A percentile compares a stretch with the other conserved stretches of the same genome.
Conservation (phyloP, 441 rosid genomes). For the Euphorbia corollata region DNA sequence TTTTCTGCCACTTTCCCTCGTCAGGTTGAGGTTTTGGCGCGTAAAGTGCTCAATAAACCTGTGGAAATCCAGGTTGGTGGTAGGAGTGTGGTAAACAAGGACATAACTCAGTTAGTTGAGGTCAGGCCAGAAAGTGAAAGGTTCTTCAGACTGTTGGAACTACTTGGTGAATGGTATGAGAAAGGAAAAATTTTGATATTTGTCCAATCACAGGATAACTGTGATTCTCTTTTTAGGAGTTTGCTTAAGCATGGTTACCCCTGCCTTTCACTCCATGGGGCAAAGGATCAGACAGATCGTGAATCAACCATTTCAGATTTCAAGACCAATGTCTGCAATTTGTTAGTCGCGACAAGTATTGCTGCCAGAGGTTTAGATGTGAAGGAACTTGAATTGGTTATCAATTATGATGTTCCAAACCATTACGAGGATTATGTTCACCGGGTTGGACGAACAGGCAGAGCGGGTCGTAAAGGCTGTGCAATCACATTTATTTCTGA, state of each 20-base stretch:
- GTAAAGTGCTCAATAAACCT: constrained; percentile 72
- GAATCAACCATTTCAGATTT: constrained; percentile 87
- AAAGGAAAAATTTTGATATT: constrained; percentile 81
- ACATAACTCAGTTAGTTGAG: constrained; percentile 80
- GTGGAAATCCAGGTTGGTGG: constrained; percentile 89
- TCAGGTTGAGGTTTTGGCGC: constrained; percentile 90
- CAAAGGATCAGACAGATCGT: constrained; percentile 89
- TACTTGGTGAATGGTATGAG: constrained; percentile 91
- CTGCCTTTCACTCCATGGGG: constrained; percentile 91
- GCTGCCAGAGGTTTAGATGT: constrained; percentile 97
- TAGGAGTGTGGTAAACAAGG: constrained; percentile 94
- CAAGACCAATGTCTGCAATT: constrained; percentile 75
- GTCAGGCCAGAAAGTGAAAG: constrained; percentile 84
- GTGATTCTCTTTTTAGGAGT: constrained; percentile 73
- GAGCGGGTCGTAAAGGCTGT: constrained; percentile 90
- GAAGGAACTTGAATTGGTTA: constrained; percentile 87
- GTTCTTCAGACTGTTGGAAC: constrained; percentile 70
- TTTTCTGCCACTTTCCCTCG: constrained; percentile 98
- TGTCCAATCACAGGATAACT: constrained; percentile 85
- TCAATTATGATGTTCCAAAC: constrained; percentile 74
- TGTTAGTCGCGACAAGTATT: constrained; percentile 81
- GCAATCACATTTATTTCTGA: constrained; percentile 85
- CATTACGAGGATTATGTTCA: constrained; percentile 93
- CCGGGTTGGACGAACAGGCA: constrained; percentile 90
- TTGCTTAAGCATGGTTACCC: constrained; percentile 73